phyloP scores from a whole-genome alignment of 108 stramenopile species.

The Fragilaria crotonensis region DNA sequence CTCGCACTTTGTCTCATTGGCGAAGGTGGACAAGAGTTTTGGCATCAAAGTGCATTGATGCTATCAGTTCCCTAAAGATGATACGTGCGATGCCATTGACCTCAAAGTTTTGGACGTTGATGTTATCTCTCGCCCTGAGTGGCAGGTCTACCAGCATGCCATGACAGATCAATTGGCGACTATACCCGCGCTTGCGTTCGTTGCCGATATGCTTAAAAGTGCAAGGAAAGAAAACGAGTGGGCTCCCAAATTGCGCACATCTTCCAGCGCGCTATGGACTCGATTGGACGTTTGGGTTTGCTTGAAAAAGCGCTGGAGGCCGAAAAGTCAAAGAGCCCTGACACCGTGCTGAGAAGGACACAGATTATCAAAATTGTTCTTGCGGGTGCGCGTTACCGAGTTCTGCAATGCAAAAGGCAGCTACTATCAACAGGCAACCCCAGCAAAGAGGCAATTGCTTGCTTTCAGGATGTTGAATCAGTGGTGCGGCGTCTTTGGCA shows the following conservation, averaged over 20 bases:
- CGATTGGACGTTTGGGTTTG: slow-evolving; percentile 8
- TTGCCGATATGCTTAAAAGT: slow-evolving; percentile 46
- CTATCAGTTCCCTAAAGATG: slow-evolving; percentile 30
- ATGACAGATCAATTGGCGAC: slow-evolving; percentile 38
- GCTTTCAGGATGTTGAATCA: neutral
- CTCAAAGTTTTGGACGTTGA: slow-evolving; percentile 12
- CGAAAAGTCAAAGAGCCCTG: neutral
- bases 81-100: slow-evolving; percentile 14
- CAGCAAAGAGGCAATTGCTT: neutral
- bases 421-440: neutral
- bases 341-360: neutral
- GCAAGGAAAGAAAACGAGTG: slow-evolving; percentile 31
- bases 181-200: slow-evolving; percentile 41
- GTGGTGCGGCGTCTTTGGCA: neutral
- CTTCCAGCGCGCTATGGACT: slow-evolving; percentile 13
- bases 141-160: slow-evolving; percentile 39
- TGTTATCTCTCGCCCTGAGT: slow-evolving; percentile 18
- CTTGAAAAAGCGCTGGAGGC: neutral
- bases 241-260: slow-evolving; percentile 16
- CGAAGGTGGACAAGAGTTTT: slow-evolving; percentile 60
- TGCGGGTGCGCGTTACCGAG: neutral
- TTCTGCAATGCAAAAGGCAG: neutral
- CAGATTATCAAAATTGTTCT: neutral
- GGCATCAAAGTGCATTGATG: slow-evolving; percentile 45
- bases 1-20: slow-evolving; percentile 49